These are phyloP conservation scores for Candolleomyces efflorescens DNA, from an alignment of 768 basidiomycete genomes.

Conservation along the genomic window DNA sequence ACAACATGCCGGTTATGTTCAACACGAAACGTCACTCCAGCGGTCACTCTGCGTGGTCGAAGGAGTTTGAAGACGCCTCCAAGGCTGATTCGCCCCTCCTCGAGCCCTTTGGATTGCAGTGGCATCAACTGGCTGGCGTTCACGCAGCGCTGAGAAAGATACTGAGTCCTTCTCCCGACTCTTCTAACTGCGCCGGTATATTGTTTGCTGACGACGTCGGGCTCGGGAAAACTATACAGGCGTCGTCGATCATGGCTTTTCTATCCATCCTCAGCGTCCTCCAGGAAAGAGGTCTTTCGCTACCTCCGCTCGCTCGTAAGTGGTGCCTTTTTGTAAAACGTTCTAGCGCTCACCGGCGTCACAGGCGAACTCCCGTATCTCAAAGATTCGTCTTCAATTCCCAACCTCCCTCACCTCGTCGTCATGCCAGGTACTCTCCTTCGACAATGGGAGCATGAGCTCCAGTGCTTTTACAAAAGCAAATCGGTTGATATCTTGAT, in stretches of 20 bases:
- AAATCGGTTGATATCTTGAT: conserved; percentile 20
- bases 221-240: conserved; percentile 25
- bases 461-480: conserved; percentile 12
- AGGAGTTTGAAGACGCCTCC: not conserved
- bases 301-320: conserved; percentile 21
- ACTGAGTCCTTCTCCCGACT: conserved; percentile 1
- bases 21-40: conserved; percentile 2
- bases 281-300: not conserved
- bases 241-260: conserved; percentile 16
- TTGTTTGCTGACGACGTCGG: conserved; percentile 25
- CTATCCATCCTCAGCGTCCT: conserved; percentile 9
- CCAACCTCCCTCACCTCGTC: conserved; percentile 16
- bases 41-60: conserved; percentile 11
- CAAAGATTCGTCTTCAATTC: conserved; percentile 4
- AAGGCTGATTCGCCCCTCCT: not conserved
- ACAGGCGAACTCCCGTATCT: conserved; percentile 13
- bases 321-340: not conserved
- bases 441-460: conserved; percentile 19
- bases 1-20: conserved; percentile 12
- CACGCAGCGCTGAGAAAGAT: conserved; percentile 11
- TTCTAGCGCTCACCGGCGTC: not conserved
- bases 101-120: conserved; percentile 11
- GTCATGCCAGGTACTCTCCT: conserved; percentile 21
- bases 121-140: conserved; percentile 19
- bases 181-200: conserved; percentile 6